phyloP scores from a whole-genome alignment of 192 early-diverging fungal species.

The Backusella psychrophila region DNA sequence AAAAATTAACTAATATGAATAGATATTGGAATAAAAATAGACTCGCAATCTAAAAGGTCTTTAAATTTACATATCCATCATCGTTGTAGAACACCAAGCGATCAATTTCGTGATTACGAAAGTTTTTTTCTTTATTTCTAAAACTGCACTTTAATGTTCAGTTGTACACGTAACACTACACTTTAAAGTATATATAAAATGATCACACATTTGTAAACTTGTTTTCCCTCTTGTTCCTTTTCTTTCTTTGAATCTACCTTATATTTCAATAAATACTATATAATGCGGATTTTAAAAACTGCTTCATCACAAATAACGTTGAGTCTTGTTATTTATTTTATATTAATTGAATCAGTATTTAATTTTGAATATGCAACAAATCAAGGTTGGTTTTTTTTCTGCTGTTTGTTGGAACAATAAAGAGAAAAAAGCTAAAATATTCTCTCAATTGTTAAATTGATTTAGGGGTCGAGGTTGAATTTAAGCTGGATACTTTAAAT shows the following conservation, averaged over 20 bases:
- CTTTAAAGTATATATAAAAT: not conserved
- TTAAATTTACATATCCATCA: not conserved
- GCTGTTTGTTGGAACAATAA: not conserved
- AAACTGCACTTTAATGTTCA: not conserved
- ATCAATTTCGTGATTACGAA: not conserved
- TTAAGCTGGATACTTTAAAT: not conserved
- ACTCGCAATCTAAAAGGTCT: not conserved
- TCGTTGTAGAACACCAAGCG: not conserved
- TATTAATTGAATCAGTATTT: not conserved
- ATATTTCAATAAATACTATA: not conserved
- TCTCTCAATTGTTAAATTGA: not conserved
- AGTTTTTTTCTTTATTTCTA: not conserved
- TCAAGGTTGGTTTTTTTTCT: not conserved
- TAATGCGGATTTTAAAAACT: not conserved
- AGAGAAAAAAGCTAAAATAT: not conserved
- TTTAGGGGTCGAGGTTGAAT: not conserved
- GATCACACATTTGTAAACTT: not conserved
- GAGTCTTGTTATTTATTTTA: not conserved
- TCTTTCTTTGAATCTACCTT: not conserved
- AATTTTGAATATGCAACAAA: not conserved
- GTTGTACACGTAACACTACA: not conserved
- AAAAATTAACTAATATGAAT: not conserved
- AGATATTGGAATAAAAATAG: not conserved
- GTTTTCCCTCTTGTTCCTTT: not conserved
- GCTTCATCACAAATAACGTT: not conserved